phyloP scores from a whole-genome alignment of 345 rosid species.

The Camelina neglecta region DNA sequence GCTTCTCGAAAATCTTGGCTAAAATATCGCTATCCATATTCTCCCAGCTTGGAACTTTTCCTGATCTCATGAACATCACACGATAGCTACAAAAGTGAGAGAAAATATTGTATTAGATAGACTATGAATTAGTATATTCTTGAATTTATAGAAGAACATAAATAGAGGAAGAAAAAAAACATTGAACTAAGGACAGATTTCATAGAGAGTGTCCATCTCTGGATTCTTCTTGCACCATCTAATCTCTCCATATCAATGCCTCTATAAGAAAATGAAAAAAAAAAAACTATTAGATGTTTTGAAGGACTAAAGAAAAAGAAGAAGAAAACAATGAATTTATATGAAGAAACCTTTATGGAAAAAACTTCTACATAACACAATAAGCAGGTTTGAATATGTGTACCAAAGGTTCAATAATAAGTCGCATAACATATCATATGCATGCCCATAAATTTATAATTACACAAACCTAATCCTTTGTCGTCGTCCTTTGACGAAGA shows the following conservation, averaged over 20 bases:
- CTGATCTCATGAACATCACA: neutral
- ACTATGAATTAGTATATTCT: neutral
- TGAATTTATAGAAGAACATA: neutral
- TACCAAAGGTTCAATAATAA: neutral
- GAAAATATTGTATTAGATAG: neutral
- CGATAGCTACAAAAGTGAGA: no score
- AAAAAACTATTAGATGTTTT: neutral
- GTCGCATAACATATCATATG: conserved; percentile 1
- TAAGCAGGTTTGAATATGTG: neutral
- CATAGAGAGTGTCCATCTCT: conserved; percentile 11
- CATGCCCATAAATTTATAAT: conserved; percentile 3
- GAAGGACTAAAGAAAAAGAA: neutral
- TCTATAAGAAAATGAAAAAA: no score
- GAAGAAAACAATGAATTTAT: neutral
- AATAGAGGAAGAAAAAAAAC: neutral
- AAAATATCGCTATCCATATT: conserved; percentile 8
- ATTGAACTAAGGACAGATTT: conserved; percentile 13
- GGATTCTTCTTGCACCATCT: conserved; percentile 4
- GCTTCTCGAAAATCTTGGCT: conserved; percentile 16
- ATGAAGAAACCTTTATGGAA: neutral
- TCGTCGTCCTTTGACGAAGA: neutral
- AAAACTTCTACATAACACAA: neutral
- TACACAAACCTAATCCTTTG: neutral
- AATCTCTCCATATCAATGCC: conserved; percentile 21
- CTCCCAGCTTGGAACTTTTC: conserved; percentile 1